These are phyloP conservation scores for Hydnomerulius pinastri DNA, from an alignment of 768 basidiomycete genomes.

Conservation along the genomic window DNA sequence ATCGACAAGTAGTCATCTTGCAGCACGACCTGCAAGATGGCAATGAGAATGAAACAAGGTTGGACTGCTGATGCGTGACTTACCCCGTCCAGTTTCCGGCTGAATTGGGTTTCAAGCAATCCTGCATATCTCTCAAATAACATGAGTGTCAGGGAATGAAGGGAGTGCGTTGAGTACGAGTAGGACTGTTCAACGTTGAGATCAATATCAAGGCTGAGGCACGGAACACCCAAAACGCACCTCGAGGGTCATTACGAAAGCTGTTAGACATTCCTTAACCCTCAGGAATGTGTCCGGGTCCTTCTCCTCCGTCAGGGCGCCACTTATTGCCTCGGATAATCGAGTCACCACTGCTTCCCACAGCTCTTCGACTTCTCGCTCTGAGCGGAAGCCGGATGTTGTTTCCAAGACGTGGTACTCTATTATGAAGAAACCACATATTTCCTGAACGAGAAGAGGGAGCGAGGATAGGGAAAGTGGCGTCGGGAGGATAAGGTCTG, in stretches of 20 bases:
- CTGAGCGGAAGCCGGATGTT: constrained; percentile 86
- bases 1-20: constrained; percentile 91
- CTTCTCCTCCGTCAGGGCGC: constrained; percentile 68
- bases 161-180: constrained; percentile 78
- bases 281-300: constrained; percentile 81
- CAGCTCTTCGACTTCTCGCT: constrained; percentile 89
- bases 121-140: constrained; percentile 89
- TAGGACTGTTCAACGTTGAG: constrained; percentile 58
- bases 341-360: constrained; percentile 86
- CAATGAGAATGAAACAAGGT: constrained; percentile 1
- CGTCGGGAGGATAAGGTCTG: constrained; percentile 86
- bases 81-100: constrained; percentile 79
- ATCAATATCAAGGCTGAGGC: neutral
- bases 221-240: constrained; percentile 41
- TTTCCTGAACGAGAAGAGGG: constrained; percentile 82
- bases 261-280: constrained; percentile 81
- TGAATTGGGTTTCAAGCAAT: constrained; percentile 80
- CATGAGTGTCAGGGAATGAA: constrained; percentile 83
- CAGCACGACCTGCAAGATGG: constrained; percentile 62
- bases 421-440: constrained; percentile 97
- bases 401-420: constrained; percentile 91
- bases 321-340: constrained; percentile 71
- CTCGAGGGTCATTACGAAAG: constrained; percentile 91
- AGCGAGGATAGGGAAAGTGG: constrained; percentile 69
- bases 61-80: constrained; percentile 17